A percentile compares a stretch with the other conserved stretches of the same genome.
These are phyloP conservation scores for Strobilomyces echinocephalus DNA, from an alignment of 768 basidiomycete genomes.

Conservation along the genomic window DNA sequence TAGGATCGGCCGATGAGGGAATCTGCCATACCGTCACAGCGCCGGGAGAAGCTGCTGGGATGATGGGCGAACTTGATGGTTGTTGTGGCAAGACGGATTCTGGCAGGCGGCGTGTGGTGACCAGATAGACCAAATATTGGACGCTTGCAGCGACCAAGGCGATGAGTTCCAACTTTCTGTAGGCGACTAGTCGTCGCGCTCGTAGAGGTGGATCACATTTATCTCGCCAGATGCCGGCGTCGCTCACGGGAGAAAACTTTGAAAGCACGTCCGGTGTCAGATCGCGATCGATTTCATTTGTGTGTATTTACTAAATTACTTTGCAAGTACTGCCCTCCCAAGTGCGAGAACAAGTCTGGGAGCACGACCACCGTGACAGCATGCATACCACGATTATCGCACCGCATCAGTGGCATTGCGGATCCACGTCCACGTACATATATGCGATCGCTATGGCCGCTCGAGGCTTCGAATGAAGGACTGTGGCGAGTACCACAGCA, in stretches of 20 bases:
- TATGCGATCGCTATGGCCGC: conserved; percentile 7
- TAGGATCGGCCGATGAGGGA: conserved; percentile 5
- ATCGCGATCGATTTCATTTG: neutral
- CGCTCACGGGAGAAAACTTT: neutral
- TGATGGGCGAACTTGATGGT: neutral
- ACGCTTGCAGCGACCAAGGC: neutral
- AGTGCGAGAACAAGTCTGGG: neutral
- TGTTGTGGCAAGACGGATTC: neutral
- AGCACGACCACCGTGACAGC: neutral
- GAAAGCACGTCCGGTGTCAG: too few species aligned
- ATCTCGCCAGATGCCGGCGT: neutral
- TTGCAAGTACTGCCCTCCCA: neutral
- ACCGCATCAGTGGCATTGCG: conserved; percentile 3
- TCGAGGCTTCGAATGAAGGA: neutral
- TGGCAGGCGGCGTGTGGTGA: neutral
- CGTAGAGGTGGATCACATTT: neutral
- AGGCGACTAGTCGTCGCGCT: neutral
- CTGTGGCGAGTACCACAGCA: neutral
- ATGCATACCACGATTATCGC: neutral
- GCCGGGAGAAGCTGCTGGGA: neutral
- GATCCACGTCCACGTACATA: neutral
- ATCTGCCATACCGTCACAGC: neutral
- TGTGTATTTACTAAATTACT: too few species aligned
- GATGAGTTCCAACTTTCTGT: neutral
- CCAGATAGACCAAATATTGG: too few species aligned